Conservation (phyloP, 73 alveolate genomes). For the Strombidium stylifer region DNA sequence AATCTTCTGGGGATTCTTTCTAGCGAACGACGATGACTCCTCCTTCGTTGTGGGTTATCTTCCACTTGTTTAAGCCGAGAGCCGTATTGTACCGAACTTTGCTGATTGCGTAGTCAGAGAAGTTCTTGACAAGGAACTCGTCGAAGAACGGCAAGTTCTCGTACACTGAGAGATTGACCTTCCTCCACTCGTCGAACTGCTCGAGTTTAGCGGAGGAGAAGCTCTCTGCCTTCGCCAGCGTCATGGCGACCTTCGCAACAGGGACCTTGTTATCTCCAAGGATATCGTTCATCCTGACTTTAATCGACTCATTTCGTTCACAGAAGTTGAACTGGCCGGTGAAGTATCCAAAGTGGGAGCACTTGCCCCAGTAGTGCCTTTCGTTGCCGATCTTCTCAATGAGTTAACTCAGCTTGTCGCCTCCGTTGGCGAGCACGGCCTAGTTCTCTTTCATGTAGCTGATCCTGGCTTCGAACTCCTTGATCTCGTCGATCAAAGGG, state of each 20-base stretch:
- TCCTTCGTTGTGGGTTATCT: neutral
- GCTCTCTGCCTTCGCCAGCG: neutral
- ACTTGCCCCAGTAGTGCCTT: slow-evolving; percentile 17
- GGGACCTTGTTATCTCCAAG: neutral
- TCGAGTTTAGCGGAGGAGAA: no score
- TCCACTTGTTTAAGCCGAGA: neutral
- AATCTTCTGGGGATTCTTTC: no score
- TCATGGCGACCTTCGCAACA: slow-evolving; percentile 3
- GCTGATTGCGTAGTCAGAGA: neutral
- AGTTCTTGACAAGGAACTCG: neutral
- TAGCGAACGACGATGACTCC: no score
- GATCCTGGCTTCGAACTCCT: slow-evolving; percentile 5
- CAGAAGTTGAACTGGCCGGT: slow-evolving; percentile 27
- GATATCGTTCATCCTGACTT: neutral
- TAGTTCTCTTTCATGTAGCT: slow-evolving; percentile 10
- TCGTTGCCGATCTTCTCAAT: slow-evolving; percentile 22
- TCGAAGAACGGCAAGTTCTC: slow-evolving; percentile 1
- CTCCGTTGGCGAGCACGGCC: slow-evolving; percentile 3
- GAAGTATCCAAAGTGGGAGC: slow-evolving; percentile 6
- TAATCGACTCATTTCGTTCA: slow-evolving; percentile 35
- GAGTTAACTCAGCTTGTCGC: slow-evolving; percentile 1
- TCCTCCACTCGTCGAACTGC: neutral
- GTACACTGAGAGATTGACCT: neutral
- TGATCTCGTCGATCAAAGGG: slow-evolving; percentile 1
- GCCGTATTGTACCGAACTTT: slow-evolving; percentile 6